Evolutionary conservation across 2,329 filamentous ascomycete species (phyloP).

Genomic region (Pseudogymnoascus sp.): DNA sequence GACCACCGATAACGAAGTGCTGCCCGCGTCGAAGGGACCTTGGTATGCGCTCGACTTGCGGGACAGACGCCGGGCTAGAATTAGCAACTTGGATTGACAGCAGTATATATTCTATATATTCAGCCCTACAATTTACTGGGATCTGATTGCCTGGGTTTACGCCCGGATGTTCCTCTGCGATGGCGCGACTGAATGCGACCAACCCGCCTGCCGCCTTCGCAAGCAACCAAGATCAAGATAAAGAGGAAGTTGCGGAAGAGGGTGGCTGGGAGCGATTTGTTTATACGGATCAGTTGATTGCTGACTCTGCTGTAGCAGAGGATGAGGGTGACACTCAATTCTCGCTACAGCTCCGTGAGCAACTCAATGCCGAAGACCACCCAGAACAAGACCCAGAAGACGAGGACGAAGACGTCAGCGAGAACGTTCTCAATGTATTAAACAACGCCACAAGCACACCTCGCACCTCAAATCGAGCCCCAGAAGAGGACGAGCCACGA

Average conservation of each 20-base stretch:
- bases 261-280: background rate
- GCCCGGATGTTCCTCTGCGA: background rate
- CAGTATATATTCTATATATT: background rate
- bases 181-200: background rate
- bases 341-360: background rate
- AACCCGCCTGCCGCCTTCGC: background rate
- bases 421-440: background rate
- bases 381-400: background rate
- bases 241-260: background rate
- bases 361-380: slow-evolving; percentile 1
- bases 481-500: background rate
- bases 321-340: background rate
- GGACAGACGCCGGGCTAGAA: background rate
- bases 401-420: background rate
- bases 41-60: background rate
- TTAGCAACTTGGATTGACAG: background rate
- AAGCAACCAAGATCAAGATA: background rate
- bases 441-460: background rate
- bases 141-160: background rate
- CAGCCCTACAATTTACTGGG: background rate
- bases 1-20: background rate
- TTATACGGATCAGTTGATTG: background rate
- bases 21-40: background rate
- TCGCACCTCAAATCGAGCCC: background rate
- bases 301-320: background rate